Percentiles rank a stretch among this genome's conserved stretches.
Conservation (phyloP, 208 protist species). For the Phytomonas francai region DNA sequence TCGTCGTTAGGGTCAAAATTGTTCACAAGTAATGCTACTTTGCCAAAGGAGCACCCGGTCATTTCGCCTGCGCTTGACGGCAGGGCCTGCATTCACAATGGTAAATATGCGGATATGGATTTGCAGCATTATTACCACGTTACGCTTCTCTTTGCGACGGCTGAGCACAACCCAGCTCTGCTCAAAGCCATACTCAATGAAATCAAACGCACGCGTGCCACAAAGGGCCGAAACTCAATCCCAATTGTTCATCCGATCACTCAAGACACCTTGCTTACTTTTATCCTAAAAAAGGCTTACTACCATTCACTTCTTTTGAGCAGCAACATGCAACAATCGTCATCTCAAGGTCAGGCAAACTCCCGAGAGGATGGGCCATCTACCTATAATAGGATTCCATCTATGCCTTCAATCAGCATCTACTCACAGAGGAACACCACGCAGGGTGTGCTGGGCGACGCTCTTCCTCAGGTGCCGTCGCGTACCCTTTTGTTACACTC, state of each 20-base stretch:
- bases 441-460: not conserved
- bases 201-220: not conserved
- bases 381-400: not conserved
- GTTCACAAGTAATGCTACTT: not conserved
- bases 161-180: slow-evolving; percentile 34
- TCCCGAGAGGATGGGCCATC: not conserved
- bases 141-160: slow-evolving; percentile 33
- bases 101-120: not conserved
- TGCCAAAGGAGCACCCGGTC: not conserved
- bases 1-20: not conserved
- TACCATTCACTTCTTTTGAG: not conserved
- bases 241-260: slow-evolving; percentile 12
- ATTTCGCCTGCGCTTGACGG: not conserved
- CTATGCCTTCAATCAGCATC: not conserved
- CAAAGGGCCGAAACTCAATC: not conserved
- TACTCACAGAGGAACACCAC: not conserved
- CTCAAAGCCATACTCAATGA: not conserved
- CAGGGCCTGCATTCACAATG: not conserved
- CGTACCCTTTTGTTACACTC: not conserved
- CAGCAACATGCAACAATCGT: not conserved
- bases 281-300: slow-evolving; percentile 18
- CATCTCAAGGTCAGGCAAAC: not conserved
- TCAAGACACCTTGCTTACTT: slow-evolving; percentile 38
- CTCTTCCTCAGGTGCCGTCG: not conserved
- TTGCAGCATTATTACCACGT: slow-evolving; percentile 16